Evolutionary conservation across 2,329 filamentous ascomycete genomes (phyloP).

Genomic region (Penicillium sp.): DNA sequence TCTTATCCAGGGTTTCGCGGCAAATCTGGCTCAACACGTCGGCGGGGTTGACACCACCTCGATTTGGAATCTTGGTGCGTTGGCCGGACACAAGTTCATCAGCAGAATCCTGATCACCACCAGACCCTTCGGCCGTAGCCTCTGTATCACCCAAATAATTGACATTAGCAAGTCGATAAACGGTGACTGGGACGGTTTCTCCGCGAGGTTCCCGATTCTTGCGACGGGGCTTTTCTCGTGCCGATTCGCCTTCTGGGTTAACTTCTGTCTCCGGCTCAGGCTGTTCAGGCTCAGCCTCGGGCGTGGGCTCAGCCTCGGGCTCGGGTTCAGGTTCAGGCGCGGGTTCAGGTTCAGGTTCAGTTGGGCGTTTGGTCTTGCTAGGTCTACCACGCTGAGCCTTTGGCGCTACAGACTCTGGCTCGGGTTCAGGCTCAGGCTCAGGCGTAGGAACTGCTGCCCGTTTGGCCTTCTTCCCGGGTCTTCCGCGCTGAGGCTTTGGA

Average conservation of each 20-base stretch:
- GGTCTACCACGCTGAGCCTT: constrained; percentile 4
- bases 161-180: constrained; percentile 44
- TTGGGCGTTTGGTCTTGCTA: constrained; percentile 4
- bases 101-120: constrained; percentile 29
- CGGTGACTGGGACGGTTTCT: constrained; percentile 43
- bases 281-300: constrained; percentile 2
- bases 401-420: constrained; percentile 5
- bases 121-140: constrained; percentile 20
- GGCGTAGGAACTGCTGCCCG: background rate
- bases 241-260: constrained; percentile 1
- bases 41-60: constrained; percentile 51
- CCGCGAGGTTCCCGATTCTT: constrained; percentile 34
- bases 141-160: constrained; percentile 30
- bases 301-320: constrained; percentile 2
- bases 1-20: constrained; percentile 52
- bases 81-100: constrained; percentile 36
- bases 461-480: constrained; percentile 10
- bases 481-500: constrained; percentile 2
- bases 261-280: constrained; percentile 4
- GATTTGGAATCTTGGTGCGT: constrained; percentile 41
- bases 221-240: constrained; percentile 18
- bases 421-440: background rate
- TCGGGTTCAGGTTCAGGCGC: constrained; percentile 3
- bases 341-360: background rate
- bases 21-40: constrained; percentile 56